Conservation (phyloP, 352 stramenopile genomes). For the Phytophthora meadii region DNA sequence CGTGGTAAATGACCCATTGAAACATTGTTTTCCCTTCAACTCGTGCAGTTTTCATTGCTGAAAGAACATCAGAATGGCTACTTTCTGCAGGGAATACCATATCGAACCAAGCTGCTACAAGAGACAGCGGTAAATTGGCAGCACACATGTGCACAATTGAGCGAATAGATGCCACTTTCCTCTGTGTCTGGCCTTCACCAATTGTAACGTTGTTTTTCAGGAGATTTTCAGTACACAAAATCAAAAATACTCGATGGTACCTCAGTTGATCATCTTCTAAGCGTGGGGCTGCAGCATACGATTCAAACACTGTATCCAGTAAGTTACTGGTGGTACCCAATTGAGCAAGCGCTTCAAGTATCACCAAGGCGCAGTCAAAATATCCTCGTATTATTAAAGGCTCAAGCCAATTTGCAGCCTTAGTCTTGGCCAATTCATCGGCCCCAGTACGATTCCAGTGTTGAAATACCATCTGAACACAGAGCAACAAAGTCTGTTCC, state of each 20-base stretch:
- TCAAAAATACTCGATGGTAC: constrained; percentile 26
- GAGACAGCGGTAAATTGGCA: constrained; percentile 29
- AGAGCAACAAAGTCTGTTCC: constrained; percentile 14
- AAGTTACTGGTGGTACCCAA: constrained; percentile 3
- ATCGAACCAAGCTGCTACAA: constrained; percentile 21
- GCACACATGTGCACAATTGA: constrained; percentile 39
- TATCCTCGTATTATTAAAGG: constrained; percentile 20
- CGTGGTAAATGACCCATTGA: constrained; percentile 39
- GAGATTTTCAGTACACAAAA: constrained; percentile 30
- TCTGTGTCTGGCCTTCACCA: not conserved
- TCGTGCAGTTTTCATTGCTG: constrained; percentile 13
- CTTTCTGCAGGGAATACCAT: not conserved
- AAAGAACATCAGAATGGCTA: not conserved
- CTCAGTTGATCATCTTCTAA: not conserved
- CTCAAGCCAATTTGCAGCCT: constrained; percentile 27
- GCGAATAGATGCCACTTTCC: constrained; percentile 6
- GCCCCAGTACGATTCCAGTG: constrained; percentile 5
- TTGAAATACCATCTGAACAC: constrained; percentile 18
- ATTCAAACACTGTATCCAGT: constrained; percentile 34
- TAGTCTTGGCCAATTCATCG: constrained; percentile 4
- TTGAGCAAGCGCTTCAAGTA: constrained; percentile 25
- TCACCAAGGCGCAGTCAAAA: constrained; percentile 36
- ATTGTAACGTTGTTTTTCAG: constrained; percentile 4
- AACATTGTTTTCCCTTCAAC: constrained; percentile 36
- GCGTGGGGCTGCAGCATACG: constrained; percentile 13